These are phyloP conservation scores for Amaranthus tricolor DNA, from an alignment of 179 eudicot species.

Conservation along the genomic window DNA sequence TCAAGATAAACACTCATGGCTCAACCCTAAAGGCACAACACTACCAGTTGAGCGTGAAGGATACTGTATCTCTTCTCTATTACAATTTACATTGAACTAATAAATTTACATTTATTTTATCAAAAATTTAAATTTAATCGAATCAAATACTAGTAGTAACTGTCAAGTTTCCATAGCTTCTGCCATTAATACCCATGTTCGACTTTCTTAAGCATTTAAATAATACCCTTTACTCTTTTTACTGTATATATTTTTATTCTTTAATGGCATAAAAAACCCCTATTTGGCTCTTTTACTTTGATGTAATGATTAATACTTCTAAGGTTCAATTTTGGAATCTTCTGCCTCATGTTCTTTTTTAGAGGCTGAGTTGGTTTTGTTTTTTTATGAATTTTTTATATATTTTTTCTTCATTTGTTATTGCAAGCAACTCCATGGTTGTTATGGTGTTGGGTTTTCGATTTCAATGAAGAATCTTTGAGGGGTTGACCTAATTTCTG, in stretches of 20 bases:
- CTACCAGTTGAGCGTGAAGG: too few relatives aligned
- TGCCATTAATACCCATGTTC: conserved; percentile 25
- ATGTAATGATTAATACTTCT: conserved; percentile 21
- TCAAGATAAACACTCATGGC: conserved; percentile 32
- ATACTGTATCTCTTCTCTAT: too few relatives aligned
- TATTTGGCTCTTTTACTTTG: conserved; percentile 4
- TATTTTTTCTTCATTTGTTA: conserved; percentile 1
- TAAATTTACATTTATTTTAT: neutral
- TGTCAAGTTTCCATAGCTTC: neutral
- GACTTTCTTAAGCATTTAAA: conserved; percentile 9
- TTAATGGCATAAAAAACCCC: neutral
- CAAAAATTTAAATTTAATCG: neutral
- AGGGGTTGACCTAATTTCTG: conserved; percentile 38
- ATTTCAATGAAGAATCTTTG: conserved; percentile 26
- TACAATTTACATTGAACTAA: too few relatives aligned
- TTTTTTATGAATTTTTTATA: neutral
- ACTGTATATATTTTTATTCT: neutral
- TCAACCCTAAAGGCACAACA: conserved; percentile 3
- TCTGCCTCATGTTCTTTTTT: conserved; percentile 25
- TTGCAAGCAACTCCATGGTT: neutral
- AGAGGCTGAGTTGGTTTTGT: neutral
- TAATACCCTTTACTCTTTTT: neutral
- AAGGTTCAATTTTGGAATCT: conserved; percentile 55
- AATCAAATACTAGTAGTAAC: neutral
- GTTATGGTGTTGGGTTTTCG: neutral